Percentiles rank a stretch among this genome's conserved stretches.
phyloP scores from a whole-genome alignment of 1,139 yeast species.

The Taiozyma onychis region DNA sequence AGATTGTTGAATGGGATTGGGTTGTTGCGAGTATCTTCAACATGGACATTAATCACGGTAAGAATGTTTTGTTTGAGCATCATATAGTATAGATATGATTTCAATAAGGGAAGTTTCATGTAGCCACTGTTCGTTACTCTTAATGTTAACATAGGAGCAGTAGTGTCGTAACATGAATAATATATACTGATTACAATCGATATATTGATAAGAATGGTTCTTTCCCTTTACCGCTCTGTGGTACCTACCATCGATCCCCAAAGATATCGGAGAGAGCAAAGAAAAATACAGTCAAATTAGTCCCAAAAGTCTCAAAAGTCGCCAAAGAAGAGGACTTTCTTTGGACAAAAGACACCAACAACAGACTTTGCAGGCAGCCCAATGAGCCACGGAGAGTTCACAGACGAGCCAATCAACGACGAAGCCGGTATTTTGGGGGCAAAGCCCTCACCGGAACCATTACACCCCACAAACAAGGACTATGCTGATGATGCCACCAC shows the following conservation, averaged over 20 bases:
- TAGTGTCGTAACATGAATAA: too few species aligned
- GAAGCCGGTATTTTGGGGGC: not conserved
- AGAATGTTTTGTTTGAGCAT: conserved; percentile 7
- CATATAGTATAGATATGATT: not conserved
- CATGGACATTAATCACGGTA: conserved; percentile 25
- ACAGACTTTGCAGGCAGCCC: not conserved
- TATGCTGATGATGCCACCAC: not conserved
- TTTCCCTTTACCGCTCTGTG: not conserved
- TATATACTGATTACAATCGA: too few species aligned
- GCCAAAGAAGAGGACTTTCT: too few species aligned
- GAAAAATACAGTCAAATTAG: not conserved
- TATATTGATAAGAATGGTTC: too few species aligned
- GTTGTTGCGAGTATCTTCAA: conserved; percentile 54
- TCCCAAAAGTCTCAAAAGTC: not conserved
- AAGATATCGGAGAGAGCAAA: not conserved
- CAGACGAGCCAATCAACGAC: conserved; percentile 16
- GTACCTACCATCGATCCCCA: not conserved
- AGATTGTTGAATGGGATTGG: conserved; percentile 64
- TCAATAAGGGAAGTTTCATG: not conserved
- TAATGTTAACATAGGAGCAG: too few species aligned
- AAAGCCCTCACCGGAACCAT: not conserved
- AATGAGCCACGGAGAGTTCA: conserved; percentile 13
- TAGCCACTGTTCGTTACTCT: too few species aligned
- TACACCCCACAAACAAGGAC: not conserved
- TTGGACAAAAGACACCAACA: not conserved